phyloP scores from a whole-genome alignment of 2,329 filamentous ascomycete genomes.

The Alternaria sp. region DNA sequence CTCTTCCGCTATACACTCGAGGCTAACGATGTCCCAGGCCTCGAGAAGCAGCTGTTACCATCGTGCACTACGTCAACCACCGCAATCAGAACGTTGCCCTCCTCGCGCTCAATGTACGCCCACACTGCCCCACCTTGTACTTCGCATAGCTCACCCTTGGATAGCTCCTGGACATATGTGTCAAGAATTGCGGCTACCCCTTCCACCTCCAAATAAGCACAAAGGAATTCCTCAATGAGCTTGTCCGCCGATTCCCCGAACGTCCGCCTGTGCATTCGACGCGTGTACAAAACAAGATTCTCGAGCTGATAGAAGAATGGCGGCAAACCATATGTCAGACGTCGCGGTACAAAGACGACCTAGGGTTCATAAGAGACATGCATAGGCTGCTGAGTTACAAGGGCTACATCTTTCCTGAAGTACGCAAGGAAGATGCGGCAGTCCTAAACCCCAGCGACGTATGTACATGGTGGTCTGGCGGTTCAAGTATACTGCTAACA shows the following conservation, averaged over 20 bases:
- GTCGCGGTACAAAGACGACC: slow-evolving; percentile 94
- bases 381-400: slow-evolving; percentile 95
- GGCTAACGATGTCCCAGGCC: slow-evolving; percentile 62
- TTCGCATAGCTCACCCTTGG: slow-evolving; percentile 33
- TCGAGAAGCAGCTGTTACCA: slow-evolving; percentile 91
- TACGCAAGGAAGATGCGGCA: slow-evolving; percentile 91
- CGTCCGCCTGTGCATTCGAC: slow-evolving; percentile 86
- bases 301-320: slow-evolving; percentile 99
- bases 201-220: slow-evolving; percentile 99
- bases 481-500: slow-evolving; percentile 25
- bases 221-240: slow-evolving; percentile 98
- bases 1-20: not conserved
- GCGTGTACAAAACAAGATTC: slow-evolving; percentile 88
- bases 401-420: slow-evolving; percentile 93
- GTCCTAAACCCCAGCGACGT: slow-evolving; percentile 97
- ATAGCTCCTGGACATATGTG: slow-evolving; percentile 93
- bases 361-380: slow-evolving; percentile 98
- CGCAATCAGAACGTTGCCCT: slow-evolving; percentile 95
- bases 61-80: slow-evolving; percentile 95
- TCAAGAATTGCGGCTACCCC: slow-evolving; percentile 99
- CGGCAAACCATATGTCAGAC: slow-evolving; percentile 97
- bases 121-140: slow-evolving; percentile 20
- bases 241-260: slow-evolving; percentile 95
- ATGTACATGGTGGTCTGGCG: slow-evolving; percentile 55
- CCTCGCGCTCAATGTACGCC: slow-evolving; percentile 76